Evolutionary conservation across 75 land plant genomes (phyloP), one percentile per base, ranked within the genome.

Genomic region (Isoetes taiwanensis): DNA sequence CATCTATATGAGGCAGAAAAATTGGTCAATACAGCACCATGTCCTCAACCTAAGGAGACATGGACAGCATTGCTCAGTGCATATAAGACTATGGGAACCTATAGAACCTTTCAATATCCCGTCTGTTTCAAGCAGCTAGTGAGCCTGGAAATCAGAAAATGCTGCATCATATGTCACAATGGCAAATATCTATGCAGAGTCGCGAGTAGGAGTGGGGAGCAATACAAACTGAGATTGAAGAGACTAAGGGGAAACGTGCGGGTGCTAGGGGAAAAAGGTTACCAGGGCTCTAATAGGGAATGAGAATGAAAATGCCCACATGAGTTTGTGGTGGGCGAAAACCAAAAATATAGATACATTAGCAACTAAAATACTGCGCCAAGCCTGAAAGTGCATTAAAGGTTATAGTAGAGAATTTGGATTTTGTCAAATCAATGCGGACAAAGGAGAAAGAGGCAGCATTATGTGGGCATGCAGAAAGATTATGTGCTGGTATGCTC

Each of bases 201-300:
- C 40, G 37, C 14, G 2, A 23, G 23, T 3, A 31, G 30, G 2
- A 3, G 31, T 30, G 37, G 12, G 16, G 30, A 30, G 3, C 43
- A 4, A 21, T n/a, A n/a, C n/a, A n/a, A n/a, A n/a, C n/a, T n/a
- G n/a, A n/a, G n/a, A n/a, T n/a, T n/a, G n/a, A n/a, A n/a, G n/a
- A n/a, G n/a, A n/a, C n/a, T n/a, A n/a, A n/a, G n/a, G 12, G 59
- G 43, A 34, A 21, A n/a, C n/a, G n/a, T n/a, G n/a, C n/a, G n/a
- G n/a, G n/a, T n/a, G n/a, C n/a, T n/a, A n/a, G n/a, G n/a, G n/a
- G 70, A 76, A 76, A 41, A 71, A 76, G 56, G 74, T 76, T 30
- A 79, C 73, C 14, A 61, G 57, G 37, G 68, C 76, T 62, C 76
- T 66, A 66, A 67, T 76, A 38, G 65, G 72, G 57, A 52, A 76